Evolutionary conservation across 2,329 filamentous ascomycete species (phyloP), one percentile per base, ranked within the genome.

Genomic region (Alternaria gaisen): DNA sequence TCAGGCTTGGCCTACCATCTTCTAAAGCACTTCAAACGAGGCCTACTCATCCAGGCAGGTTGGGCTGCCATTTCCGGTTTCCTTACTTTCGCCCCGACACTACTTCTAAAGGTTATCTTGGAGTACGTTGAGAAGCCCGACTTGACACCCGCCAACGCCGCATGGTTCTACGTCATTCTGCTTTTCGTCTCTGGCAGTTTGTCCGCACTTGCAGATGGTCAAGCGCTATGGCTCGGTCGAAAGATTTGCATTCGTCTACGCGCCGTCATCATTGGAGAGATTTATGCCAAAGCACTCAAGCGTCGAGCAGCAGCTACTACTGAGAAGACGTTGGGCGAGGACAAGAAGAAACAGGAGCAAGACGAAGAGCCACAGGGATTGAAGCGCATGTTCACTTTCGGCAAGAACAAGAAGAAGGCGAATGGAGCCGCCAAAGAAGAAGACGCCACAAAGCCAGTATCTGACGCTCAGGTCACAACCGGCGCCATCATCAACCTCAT

Each of bases 401-500:
- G 89, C 12, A 80, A 90, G 11, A 87, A 88, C 72, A 88, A 88
- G 74, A 75, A 76, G 65, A 73, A 70, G 28, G 68, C 69, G 9
- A 79, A 78, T 3, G 77, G 84, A 59, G 82, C 83, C 57, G 72
- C 80, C 32, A 74, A 78, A 48, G 68, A 76, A 3, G 64, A 74
- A 22, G 63, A 64, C 40, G 60, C 67, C 16, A 68, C 72, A 26
- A 71, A 73, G 50, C 63, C 72, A 0, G 69, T 71, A 14, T 76
- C 77, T 16, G 90, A 93, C 63, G 86, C 90, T 59, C 93, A 97
- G 80, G 94, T 93, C 40, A 97, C 95, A 63, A 86, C 96, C 52
- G 95, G 96, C 64, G 97, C 95, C n/a, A 97, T 99, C 73, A 99
- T 99, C 83, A 99, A 98, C 79, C 84, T 99, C 67, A 99, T 99